These are phyloP conservation scores for Petrea volubilis DNA, from an alignment of 257 asterid genomes.

Conservation along the genomic window DNA sequence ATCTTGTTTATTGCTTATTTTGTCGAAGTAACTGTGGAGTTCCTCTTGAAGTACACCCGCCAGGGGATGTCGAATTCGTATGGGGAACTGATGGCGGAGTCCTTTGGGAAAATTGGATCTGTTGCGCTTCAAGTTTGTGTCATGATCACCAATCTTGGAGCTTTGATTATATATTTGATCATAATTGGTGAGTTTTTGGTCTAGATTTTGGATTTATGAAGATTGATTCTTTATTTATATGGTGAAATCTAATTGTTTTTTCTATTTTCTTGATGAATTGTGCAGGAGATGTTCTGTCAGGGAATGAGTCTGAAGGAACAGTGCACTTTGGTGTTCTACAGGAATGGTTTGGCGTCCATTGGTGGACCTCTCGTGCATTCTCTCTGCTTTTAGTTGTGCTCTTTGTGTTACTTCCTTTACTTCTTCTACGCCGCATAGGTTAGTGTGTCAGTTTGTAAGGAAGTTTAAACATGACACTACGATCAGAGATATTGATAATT, in stretches of 20 bases:
- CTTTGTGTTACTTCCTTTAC: slow-evolving; percentile 78
- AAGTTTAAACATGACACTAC: too few species aligned
- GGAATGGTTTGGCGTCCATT: slow-evolving; percentile 92
- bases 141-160: slow-evolving; percentile 85
- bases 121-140: slow-evolving; percentile 87
- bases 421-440: slow-evolving; percentile 87
- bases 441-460: slow-evolving; percentile 22
- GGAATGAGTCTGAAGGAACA: slow-evolving; percentile 69
- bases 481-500: neutral
- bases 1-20: slow-evolving; percentile 68
- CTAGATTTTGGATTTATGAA: neutral
- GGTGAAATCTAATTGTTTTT: neutral
- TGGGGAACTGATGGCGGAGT: slow-evolving; percentile 89
- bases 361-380: slow-evolving; percentile 89
- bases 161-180: slow-evolving; percentile 85
- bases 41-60: slow-evolving; percentile 65
- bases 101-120: slow-evolving; percentile 85
- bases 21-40: slow-evolving; percentile 94
- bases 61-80: slow-evolving; percentile 69
- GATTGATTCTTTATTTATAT: slow-evolving; percentile 2
- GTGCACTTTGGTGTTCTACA: slow-evolving; percentile 84
- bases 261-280: slow-evolving; percentile 12
- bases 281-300: slow-evolving; percentile 91
- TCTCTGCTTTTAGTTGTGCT: slow-evolving; percentile 75
- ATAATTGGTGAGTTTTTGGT: slow-evolving; percentile 74